Evolutionary conservation across 176 grass and related monocot species (phyloP).

Genomic region (Oryza rufipogon): DNA sequence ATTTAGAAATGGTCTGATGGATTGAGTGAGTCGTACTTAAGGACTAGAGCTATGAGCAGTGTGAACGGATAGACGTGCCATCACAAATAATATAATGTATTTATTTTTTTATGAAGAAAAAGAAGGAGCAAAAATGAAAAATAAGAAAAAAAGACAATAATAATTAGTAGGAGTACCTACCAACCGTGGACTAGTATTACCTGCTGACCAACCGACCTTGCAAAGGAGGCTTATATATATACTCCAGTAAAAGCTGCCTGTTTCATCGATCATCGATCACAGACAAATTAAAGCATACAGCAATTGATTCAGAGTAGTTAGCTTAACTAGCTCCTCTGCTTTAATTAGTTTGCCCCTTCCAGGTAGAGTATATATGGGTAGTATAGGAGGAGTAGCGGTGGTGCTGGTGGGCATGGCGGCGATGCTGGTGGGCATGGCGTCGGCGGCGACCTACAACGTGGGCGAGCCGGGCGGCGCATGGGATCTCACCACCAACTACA

Average conservation of each 20-base stretch:
- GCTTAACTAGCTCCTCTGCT: not conserved
- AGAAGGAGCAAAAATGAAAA: too few relatives aligned
- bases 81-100: not conserved
- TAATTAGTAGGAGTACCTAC: not conserved
- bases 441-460: slow-evolving; percentile 55
- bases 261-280: too few relatives aligned
- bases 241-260: not conserved
- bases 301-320: too few relatives aligned
- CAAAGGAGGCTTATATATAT: not conserved
- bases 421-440: slow-evolving; percentile 21
- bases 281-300: too few relatives aligned
- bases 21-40: too few relatives aligned
- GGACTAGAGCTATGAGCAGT: not conserved
- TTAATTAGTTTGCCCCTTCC: not conserved
- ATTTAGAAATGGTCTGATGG: too few relatives aligned
- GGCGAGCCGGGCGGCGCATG: slow-evolving; percentile 49
- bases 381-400: slow-evolving; percentile 3
- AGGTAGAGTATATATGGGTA: not conserved
- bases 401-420: slow-evolving; percentile 8
- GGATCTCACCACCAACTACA: slow-evolving; percentile 50
- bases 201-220: not conserved
- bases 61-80: not conserved
- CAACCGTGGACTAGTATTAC: not conserved
- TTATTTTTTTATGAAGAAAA: too few relatives aligned
- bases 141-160: too few relatives aligned